Conservation (phyloP, 176 grass and related monocot genomes). For the Puccinellia tenuiflora region DNA sequence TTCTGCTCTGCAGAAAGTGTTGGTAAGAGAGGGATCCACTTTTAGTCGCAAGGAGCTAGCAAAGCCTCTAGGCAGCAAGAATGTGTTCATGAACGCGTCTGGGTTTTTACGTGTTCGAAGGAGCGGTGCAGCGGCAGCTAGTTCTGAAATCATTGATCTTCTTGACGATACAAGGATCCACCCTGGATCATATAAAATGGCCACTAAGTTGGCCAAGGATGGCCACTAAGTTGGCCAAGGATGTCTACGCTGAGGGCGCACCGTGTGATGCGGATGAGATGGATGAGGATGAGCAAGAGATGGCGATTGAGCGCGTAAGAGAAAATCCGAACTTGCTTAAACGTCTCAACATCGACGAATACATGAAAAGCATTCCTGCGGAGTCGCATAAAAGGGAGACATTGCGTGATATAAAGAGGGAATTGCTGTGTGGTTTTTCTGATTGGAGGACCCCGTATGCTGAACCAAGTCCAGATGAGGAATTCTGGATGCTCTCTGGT, state of each 20-base stretch:
- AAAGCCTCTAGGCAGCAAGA: slow-evolving; percentile 70
- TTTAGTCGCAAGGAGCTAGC: slow-evolving; percentile 81
- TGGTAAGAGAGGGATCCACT: slow-evolving; percentile 76
- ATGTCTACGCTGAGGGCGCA: slow-evolving; percentile 49
- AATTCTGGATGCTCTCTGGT: slow-evolving; percentile 92
- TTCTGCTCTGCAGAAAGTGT: slow-evolving; percentile 72
- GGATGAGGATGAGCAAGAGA: slow-evolving; percentile 78
- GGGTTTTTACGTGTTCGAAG: slow-evolving; percentile 83
- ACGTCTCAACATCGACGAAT: slow-evolving; percentile 50
- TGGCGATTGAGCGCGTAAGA: slow-evolving; percentile 82
- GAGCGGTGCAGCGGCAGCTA: slow-evolving; percentile 67
- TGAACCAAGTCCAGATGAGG: slow-evolving; percentile 73
- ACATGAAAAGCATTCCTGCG: slow-evolving; percentile 57
- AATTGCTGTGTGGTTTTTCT: slow-evolving; percentile 57
- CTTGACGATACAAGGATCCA: slow-evolving; percentile 99
- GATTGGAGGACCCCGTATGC: slow-evolving; percentile 59
- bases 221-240: slow-evolving; percentile 85
- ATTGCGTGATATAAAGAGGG: slow-evolving; percentile 44
- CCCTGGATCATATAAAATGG: slow-evolving; percentile 94
- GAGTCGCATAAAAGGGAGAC: slow-evolving; percentile 59
- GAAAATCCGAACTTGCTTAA: slow-evolving; percentile 24
- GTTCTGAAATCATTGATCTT: slow-evolving; percentile 74
- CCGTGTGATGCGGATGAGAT: slow-evolving; percentile 56
- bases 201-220: slow-evolving; percentile 91
- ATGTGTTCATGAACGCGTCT: slow-evolving; percentile 83